Evolutionary conservation across 371 early-diverging fungal species (phyloP).

Genomic region (Batkoa obscura): DNA sequence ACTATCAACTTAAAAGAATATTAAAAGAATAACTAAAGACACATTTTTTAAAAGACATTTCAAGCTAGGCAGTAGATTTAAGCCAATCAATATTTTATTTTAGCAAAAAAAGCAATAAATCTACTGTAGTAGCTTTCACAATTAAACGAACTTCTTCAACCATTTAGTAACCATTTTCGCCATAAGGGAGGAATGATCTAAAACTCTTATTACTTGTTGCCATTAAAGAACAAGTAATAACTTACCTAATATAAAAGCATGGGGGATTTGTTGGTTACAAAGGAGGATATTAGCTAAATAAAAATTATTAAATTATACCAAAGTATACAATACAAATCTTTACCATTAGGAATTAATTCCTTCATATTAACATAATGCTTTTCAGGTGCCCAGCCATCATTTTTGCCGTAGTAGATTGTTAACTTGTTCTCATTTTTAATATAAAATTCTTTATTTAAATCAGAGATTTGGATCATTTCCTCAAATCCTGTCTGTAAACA

Average conservation of each 20-base stretch:
- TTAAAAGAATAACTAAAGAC: too few species aligned
- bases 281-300: background rate
- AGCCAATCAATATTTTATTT: too few species aligned
- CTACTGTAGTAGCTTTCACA: too few species aligned
- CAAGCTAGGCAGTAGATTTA: too few species aligned
- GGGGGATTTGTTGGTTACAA: background rate
- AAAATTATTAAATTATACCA: background rate
- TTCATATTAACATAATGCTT: background rate
- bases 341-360: background rate
- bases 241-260: conserved; percentile 5
- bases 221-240: background rate
- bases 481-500: background rate
- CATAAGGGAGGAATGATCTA: background rate
- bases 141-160: background rate
- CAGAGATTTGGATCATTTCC: conserved; percentile 1
- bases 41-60: too few species aligned
- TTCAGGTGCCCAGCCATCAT: background rate
- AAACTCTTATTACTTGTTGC: background rate
- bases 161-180: background rate
- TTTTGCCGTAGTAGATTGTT: conserved; percentile 2
- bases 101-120: too few species aligned
- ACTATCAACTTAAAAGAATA: too few species aligned
- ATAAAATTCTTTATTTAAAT: background rate
- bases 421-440: background rate
- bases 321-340: background rate